phyloP scores from a whole-genome alignment of 1,139 yeast genomes.

The Wickerhamomyces sp. region DNA sequence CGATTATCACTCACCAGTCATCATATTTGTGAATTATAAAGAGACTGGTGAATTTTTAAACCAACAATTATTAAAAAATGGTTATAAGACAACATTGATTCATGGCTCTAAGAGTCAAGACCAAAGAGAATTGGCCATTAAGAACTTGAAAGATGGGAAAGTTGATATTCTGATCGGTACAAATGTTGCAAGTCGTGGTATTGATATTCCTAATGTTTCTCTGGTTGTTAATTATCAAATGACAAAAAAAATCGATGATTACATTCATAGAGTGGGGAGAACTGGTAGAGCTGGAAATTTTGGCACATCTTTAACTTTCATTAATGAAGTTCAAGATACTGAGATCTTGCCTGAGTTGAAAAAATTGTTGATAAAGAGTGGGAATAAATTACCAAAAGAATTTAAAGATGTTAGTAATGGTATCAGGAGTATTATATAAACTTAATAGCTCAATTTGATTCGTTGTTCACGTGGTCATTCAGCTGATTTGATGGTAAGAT shows the following conservation, averaged over 20 bases:
- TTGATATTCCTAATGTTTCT: conserved; percentile 82
- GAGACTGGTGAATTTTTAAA: conserved; percentile 66
- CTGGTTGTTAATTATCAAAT: conserved; percentile 84
- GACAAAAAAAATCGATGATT: conserved; percentile 73
- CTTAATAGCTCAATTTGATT: too few relatives aligned
- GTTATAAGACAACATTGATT: conserved; percentile 53
- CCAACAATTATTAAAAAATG: conserved; percentile 39
- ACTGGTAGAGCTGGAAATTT: conserved; percentile 90
- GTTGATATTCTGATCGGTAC: conserved; percentile 79
- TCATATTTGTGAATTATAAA: conserved; percentile 77
- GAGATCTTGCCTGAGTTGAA: conserved; percentile 17
- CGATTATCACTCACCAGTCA: conserved; percentile 50
- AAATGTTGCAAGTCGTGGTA: conserved; percentile 95
- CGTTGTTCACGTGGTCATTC: too few relatives aligned
- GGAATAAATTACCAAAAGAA: conserved; percentile 18
- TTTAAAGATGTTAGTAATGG: conserved; percentile 10
- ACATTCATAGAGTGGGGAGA: conserved; percentile 90
- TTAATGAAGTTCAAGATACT: conserved; percentile 53
- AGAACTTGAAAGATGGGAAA: conserved; percentile 54
- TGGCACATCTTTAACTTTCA: conserved; percentile 73
- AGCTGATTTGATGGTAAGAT: too few relatives aligned
- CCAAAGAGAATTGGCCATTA: conserved; percentile 77
- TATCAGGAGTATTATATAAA: conserved; percentile 6
- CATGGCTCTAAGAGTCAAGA: conserved; percentile 89
- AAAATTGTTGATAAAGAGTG: conserved; percentile 17